Evolutionary conservation across 306 rosid genomes (phyloP), one percentile per base, ranked within the genome.

Genomic region (Sicyos edulis): DNA sequence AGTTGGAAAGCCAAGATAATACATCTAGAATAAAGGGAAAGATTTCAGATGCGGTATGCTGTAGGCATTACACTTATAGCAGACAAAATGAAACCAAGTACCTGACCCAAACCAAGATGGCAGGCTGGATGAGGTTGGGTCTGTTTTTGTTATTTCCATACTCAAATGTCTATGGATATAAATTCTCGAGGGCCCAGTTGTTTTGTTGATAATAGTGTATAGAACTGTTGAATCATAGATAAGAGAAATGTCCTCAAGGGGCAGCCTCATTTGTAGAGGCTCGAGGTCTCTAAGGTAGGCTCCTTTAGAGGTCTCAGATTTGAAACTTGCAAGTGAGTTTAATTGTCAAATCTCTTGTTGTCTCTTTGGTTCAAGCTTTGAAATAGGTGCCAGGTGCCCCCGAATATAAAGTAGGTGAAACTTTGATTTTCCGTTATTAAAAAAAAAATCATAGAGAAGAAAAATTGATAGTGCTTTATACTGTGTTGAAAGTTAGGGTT

Each of bases 91-190:
- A 58, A 58, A 21, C 64, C 20, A 22, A 72, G 50, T 19, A 56
- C 54, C 66, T 57, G 50, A 21, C 53, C 52, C 52, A 51, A 45
- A 44, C 50, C 54, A 56, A 59, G 57, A 19, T 37, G 54, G 75
- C 59, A 55, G 61, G 15, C 12, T 61, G 68, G 66, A 29, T 34
- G 47, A 61, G 68, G 68, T 32, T 61, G 47, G 45, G 49, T 61
- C 49, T 61, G 65, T 19, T 59, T 24, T 22, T 26, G 47, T 59
- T 12, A 49, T 69, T 68, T 44, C 17, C 52, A 21, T 29, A 47
- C 15, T 29, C 68, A 29, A 59, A 16, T 14, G 12, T 61, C 68
- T 13, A 32, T 32, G 47, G 68, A 61, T 61, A 26, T 26, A 34
- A 61, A 61, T 29, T 59, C 40, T 29, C 15, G 21, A 61, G 21